Evolutionary conservation across 768 basidiomycete genomes (phyloP), one percentile per base, ranked within the genome.

Genomic region (Leccinum broughii): DNA sequence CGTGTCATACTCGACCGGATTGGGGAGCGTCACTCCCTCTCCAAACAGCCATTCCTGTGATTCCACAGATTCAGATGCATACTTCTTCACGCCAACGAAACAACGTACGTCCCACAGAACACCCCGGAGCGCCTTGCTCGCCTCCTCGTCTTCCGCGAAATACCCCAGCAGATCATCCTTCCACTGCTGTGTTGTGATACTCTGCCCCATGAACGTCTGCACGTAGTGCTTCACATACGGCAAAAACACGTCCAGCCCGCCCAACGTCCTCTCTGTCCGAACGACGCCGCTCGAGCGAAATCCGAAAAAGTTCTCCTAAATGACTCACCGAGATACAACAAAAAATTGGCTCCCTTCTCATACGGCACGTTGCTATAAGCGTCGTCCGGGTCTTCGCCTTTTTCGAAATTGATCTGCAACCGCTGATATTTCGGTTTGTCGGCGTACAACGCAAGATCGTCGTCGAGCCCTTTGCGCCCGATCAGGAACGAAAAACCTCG

Each of bases 171-270:
- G 75, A 68, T 95, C 90, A 0, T 78, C 77, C 67, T 90, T 90
- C 93, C 93, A 96, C 64, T 93, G 80, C 30, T 85, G 78, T 0
- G 93, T 94, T 13, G 88, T 88, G 70, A 95, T 93, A 62, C 89
- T 91, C 73, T 86, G 83, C 7, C 92, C 90, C 66, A 85, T 86
- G 75, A 89, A 96, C 0, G 88, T 91, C 55, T 81, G 78, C 49
- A 92, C 90, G 69, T 96, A 96, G 70, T 92, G 85, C 63, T 81
- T 84, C 55, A 91, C 83, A 68, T 95, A 95, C 1, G 92, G 92
- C 20, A 93, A 75, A 78, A 96, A 93, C 15, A 85, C 83, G 51
- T 95, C 86, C 56, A 66, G 30, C 44, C 65, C 64, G 13, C 65
- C 65, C 30, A 66, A 32, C n/a, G 37, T 39, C 11, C 65, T 41